These are phyloP conservation scores for Rhodotorula toruloides DNA, from an alignment of 768 basidiomycete species.

Conservation along the genomic window DNA sequence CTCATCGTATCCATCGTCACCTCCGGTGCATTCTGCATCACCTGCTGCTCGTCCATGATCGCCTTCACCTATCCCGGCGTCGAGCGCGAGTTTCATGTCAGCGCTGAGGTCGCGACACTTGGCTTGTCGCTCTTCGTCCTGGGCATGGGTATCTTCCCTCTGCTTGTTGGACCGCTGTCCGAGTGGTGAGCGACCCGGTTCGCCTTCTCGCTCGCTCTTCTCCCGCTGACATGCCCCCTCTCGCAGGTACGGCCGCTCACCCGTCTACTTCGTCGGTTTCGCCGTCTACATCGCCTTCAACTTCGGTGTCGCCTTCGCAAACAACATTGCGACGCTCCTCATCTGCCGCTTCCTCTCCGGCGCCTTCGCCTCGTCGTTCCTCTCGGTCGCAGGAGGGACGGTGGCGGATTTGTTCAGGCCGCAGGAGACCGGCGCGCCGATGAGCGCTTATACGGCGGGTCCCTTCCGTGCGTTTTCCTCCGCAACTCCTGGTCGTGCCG, in stretches of 20 bases:
- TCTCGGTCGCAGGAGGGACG: slow-evolving; percentile 60
- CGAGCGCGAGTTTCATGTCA: slow-evolving; percentile 55
- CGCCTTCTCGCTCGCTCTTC: slow-evolving; percentile 8
- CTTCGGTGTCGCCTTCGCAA: slow-evolving; percentile 60
- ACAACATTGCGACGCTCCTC: slow-evolving; percentile 57
- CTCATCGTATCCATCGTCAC: slow-evolving; percentile 40
- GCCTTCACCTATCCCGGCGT: slow-evolving; percentile 44
- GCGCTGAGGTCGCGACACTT: slow-evolving; percentile 52
- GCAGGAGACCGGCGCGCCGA: slow-evolving; percentile 46
- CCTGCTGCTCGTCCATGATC: slow-evolving; percentile 29
- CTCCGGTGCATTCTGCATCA: slow-evolving; percentile 30
- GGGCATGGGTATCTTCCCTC: slow-evolving; percentile 29
- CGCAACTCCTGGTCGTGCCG: slow-evolving; percentile 45
- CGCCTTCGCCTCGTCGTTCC: slow-evolving; percentile 57
- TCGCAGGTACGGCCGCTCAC: slow-evolving; percentile 6
- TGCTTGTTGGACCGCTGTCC: slow-evolving; percentile 49
- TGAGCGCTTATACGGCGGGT: slow-evolving; percentile 56
- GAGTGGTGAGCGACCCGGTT: slow-evolving; percentile 58
- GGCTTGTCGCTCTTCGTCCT: slow-evolving; percentile 34
- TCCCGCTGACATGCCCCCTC: background rate
- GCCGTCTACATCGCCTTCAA: slow-evolving; percentile 26
- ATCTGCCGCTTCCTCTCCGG: slow-evolving; percentile 60
- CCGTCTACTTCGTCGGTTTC: slow-evolving; percentile 36
- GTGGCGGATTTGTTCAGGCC: slow-evolving; percentile 51
- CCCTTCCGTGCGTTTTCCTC: slow-evolving; percentile 50